phyloP scores from a whole-genome alignment of 106 monocot genomes.

The Dendrobium officinale region DNA sequence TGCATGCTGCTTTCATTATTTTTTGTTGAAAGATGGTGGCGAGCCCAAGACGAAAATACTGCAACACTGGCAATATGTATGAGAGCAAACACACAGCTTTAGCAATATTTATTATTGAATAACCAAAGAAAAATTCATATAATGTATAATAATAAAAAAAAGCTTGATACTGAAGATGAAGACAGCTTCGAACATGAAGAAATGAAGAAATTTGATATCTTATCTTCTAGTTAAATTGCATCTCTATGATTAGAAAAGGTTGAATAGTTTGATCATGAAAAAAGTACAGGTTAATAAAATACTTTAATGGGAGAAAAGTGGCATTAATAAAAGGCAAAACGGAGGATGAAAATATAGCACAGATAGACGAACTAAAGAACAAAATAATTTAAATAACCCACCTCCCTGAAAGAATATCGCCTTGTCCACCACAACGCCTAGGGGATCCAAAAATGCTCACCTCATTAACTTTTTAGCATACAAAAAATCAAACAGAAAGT shows the following conservation, averaged over 20 bases:
- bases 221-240: not conserved
- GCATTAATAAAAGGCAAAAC: not conserved
- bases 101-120: not conserved
- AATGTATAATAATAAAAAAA: not conserved
- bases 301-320: not conserved
- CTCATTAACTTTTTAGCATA: constrained; percentile 32
- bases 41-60: constrained; percentile 89
- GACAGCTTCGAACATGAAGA: not conserved
- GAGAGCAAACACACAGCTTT: not conserved
- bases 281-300: not conserved
- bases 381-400: constrained; percentile 20
- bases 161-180: not conserved
- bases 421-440: constrained; percentile 98
- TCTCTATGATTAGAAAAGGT: not conserved
- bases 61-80: constrained; percentile 60
- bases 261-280: not conserved
- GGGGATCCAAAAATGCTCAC: constrained; percentile 89
- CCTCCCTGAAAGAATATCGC: constrained; percentile 97
- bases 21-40: constrained; percentile 20
- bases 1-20: constrained; percentile 9
- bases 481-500: not conserved
- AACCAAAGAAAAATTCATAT: not conserved
- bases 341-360: not conserved
- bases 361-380: not conserved
- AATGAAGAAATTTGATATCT: not conserved